Conservation (phyloP, 768 basidiomycete species). For the Boletus insuetus region DNA sequence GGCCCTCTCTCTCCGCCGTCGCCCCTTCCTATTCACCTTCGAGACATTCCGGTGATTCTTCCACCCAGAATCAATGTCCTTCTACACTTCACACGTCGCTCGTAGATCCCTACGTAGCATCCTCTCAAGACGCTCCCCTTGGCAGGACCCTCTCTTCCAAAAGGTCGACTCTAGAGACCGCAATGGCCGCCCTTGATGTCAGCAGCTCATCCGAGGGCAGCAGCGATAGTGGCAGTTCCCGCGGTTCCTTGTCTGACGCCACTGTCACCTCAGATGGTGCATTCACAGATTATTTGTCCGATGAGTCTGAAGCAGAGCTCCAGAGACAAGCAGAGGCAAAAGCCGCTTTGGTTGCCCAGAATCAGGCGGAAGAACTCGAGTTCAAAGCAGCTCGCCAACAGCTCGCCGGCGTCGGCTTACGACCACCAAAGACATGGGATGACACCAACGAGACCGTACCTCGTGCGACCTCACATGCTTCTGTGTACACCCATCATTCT, state of each 20-base stretch:
- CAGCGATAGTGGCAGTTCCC: slow-evolving; percentile 49
- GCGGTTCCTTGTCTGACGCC: slow-evolving; percentile 63
- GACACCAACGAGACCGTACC: slow-evolving; percentile 42
- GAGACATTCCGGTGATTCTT: slow-evolving; percentile 21
- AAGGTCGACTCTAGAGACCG: slow-evolving; percentile 36
- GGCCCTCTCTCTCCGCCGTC: slow-evolving; percentile 44
- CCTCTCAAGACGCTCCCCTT: slow-evolving; percentile 31
- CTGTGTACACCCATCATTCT: slow-evolving; percentile 26
- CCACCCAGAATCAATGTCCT: slow-evolving; percentile 17
- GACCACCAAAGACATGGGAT: slow-evolving; percentile 77
- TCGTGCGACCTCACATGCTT: slow-evolving; percentile 22
- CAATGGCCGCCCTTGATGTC: slow-evolving; percentile 39
- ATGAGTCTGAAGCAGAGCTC: slow-evolving; percentile 87
- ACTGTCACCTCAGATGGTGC: slow-evolving; percentile 84
- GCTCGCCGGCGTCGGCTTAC: slow-evolving; percentile 69
- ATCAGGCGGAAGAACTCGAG: slow-evolving; percentile 74
- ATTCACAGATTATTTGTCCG: slow-evolving; percentile 89
- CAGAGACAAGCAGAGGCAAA: slow-evolving; percentile 82
- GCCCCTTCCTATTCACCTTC: slow-evolving; percentile 32
- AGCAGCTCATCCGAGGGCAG: slow-evolving; percentile 53
- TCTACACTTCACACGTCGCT: slow-evolving; percentile 19
- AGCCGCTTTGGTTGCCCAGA: slow-evolving; percentile 76
- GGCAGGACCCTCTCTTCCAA: slow-evolving; percentile 35
- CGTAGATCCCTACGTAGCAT: slow-evolving; percentile 20
- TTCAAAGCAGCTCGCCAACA: slow-evolving; percentile 80